Evolutionary conservation across 192 early-diverging fungal species (phyloP), one percentile per base, ranked within the genome.

Genomic region (Dimargaris verticillata): DNA sequence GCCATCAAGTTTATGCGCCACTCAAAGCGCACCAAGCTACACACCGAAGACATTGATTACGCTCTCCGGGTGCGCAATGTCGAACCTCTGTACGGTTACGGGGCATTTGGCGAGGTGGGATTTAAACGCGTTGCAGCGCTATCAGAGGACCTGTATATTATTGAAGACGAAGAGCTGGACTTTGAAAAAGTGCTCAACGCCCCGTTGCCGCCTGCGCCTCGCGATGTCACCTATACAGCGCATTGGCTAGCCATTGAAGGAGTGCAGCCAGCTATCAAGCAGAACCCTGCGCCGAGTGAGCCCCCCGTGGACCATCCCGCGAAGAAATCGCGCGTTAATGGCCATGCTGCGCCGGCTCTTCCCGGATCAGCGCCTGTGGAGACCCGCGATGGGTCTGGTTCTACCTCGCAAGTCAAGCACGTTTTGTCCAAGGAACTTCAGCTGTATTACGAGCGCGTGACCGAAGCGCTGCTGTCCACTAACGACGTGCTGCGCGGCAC

Each of bases 161-260:
- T 91, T 1, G 91, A 96, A 25, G 97, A 99, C 66, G 88, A 90
- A 64, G 91, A 95, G 67, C 69, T 94, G 11, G 91, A 95, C 63
- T 81, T 99, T 46, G 95, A 97, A 55, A 83, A 83, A 14, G 68
- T 95, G 17, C 74, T 99, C 0, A 84, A 86, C 46, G 80, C 80
- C 15, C 88, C 91, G 0, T 68, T 99, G 17, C 96, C 96, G 0
- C 83, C 83, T 57, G 88, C 95, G 1, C 96, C 96, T 2, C 75
- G 91, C 3, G 92, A 96, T 38, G 78, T 90, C 0, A 82, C 85
- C 3, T 90, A 86, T 63, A 94, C 92, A 0, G 91, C 87, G 12
- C 95, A 97, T 65, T 97, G 93, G 92, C 77, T 99, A n/a, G 95
- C 96, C 1, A 88, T 99, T 62, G 96, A 97, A 62, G 96, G 96